phyloP scores from a whole-genome alignment of 1,284 basidiomycete genomes.

The Porogramme epimiltina region DNA sequence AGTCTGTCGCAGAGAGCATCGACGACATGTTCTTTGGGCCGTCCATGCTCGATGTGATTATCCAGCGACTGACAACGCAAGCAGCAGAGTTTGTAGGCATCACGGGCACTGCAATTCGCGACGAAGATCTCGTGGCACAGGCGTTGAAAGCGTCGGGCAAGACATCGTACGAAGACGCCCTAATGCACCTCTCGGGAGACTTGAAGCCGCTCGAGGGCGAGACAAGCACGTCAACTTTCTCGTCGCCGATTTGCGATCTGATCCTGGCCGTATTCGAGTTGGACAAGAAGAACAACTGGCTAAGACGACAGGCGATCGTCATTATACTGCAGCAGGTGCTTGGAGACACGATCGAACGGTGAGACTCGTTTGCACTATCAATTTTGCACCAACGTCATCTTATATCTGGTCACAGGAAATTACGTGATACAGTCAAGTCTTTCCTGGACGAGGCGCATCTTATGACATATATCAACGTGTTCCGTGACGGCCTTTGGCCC shows the following conservation, averaged over 20 bases:
- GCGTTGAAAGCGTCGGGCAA: constrained; percentile 73
- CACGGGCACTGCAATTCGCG: constrained; percentile 76
- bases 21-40: constrained; percentile 93
- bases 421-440: constrained; percentile 75
- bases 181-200: constrained; percentile 71
- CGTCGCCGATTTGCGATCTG: constrained; percentile 92
- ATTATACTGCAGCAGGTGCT: constrained; percentile 95
- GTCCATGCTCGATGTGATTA: constrained; percentile 93
- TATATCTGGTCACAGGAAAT: constrained; percentile 58
- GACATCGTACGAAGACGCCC: constrained; percentile 61
- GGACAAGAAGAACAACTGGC: constrained; percentile 94
- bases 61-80: constrained; percentile 84
- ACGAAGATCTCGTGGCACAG: constrained; percentile 82
- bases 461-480: constrained; percentile 62
- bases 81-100: constrained; percentile 86
- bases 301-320: constrained; percentile 93
- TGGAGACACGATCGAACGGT: constrained; percentile 95
- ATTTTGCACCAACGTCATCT: too few relatives aligned
- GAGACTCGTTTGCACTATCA: constrained; percentile 20
- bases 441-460: constrained; percentile 70
- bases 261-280: constrained; percentile 93
- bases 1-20: constrained; percentile 87
- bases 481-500: constrained; percentile 83
- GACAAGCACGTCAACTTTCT: constrained; percentile 84
- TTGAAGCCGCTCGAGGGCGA: constrained; percentile 83